These are phyloP conservation scores for Russula emetica DNA, from an alignment of 768 basidiomycete species.

Conservation along the genomic window DNA sequence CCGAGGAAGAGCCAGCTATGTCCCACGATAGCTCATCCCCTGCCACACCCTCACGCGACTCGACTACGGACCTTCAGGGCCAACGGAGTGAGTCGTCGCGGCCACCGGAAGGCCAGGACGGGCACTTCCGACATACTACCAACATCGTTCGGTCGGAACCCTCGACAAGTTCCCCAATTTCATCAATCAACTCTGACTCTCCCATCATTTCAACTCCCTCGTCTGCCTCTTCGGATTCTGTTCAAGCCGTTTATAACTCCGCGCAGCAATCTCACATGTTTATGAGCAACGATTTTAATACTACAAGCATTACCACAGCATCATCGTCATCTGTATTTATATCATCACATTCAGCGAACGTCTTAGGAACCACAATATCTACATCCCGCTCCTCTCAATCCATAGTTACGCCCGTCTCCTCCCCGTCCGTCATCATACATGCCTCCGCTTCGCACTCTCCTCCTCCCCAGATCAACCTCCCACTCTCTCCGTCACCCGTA, in stretches of 20 bases:
- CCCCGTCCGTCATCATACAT: slow-evolving; percentile 20
- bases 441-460: slow-evolving; percentile 2
- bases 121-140: slow-evolving; percentile 21
- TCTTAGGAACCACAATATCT: not conserved
- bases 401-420: slow-evolving; percentile 10
- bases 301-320: not conserved
- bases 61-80: not conserved
- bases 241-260: not conserved
- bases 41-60: not conserved
- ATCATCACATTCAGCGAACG: slow-evolving; percentile 2
- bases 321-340: slow-evolving; percentile 22
- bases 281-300: slow-evolving; percentile 9
- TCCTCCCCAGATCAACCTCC: slow-evolving; percentile 3
- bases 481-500: slow-evolving; percentile 25
- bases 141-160: slow-evolving; percentile 11
- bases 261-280: slow-evolving; percentile 1
- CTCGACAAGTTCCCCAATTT: not conserved
- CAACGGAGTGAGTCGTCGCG: not conserved
- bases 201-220: not conserved
- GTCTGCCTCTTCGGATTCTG: slow-evolving; percentile 5
- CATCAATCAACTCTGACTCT: slow-evolving; percentile 1
- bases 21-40: not conserved
- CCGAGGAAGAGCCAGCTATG: not conserved
- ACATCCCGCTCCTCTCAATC: slow-evolving; percentile 10
- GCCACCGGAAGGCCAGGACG: not conserved